Percentiles rank a stretch among this genome's conserved stretches.
Evolutionary conservation across 2,329 filamentous ascomycete genomes (phyloP).

Genomic region (Proliferodiscus dingleyae): DNA sequence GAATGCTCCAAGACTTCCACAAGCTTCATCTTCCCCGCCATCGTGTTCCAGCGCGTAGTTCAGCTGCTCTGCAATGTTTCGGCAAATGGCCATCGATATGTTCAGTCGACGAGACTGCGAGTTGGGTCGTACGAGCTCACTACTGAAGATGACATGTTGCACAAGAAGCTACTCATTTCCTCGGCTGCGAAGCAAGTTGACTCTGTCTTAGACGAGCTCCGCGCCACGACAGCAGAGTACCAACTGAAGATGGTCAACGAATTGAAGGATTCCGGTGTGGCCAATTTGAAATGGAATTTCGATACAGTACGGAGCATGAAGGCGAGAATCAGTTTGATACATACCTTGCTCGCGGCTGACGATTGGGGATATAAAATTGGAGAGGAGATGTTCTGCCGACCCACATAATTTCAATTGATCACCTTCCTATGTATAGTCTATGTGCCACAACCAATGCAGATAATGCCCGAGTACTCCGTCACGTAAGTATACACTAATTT

Average conservation of each 20-base stretch:
- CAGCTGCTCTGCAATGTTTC: background rate
- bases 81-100: background rate
- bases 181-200: background rate
- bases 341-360: background rate
- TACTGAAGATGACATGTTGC: background rate
- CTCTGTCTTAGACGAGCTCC: background rate
- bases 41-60: background rate
- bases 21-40: constrained; percentile 1
- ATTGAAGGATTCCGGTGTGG: background rate
- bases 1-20: background rate
- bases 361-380: background rate
- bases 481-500: too few species aligned
- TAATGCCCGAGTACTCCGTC: too few species aligned
- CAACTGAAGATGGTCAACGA: background rate
- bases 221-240: background rate
- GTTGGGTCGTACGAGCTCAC: background rate
- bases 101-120: background rate
- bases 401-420: background rate
- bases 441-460: too few species aligned
- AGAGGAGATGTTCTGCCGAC: background rate
- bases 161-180: background rate
- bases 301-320: background rate
- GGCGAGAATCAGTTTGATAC: background rate
- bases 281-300: background rate
- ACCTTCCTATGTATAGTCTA: too few species aligned